Base-by-base conservation (phyloP, 345 rosid genomes). In the Gossypium turneri region DNA sequence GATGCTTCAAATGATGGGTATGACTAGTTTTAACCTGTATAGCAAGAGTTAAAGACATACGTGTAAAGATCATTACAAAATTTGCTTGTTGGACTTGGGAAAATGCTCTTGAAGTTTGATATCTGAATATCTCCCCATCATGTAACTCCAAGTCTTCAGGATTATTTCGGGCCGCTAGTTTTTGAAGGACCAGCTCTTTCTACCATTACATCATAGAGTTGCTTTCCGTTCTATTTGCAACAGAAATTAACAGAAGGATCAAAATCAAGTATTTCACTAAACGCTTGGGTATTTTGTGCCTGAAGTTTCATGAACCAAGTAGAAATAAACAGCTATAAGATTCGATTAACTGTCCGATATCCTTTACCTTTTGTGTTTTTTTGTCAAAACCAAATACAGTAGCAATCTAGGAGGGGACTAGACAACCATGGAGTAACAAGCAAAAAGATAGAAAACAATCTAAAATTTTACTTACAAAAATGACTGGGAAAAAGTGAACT, bases 401-500 rank as follows among this genome's bases (percentile, higher is more conserved):
- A 34, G 41, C 41, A 34, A 34, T 5, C 41, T 34, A 34, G 41
- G 41, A 34, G 41, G 7, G 41, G 41, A 5, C 41, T 5, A 34
- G 41, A 34, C 41, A 34, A 34, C 41, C 41, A 34, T 34, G 41
- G 7, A 34, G 41, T 34, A 5, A 34, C 41, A 34, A 34, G 41
- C 41, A 34, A 34, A 1, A 34, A 34, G 41, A 6, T 34, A 34
- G 11, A 11, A 20, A 57, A 57, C 10, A 57, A 57, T 57, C 29
- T n/a, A 20, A 57, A 10, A 19, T 41, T 11, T n/a, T 17, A 84
- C 95, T 88, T 80, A 90, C 95, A 78, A 90, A 90, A 70, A 90
- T 88, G 6, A 90, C 91, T 3, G 92, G 95, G 79, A 88, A 88
- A 85, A 90, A 90, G 83, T 90, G 95, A 75, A 88, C 84, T 90